Base-by-base conservation (phyloP, 768 basidiomycete genomes). In the Trametes cubensis region DNA sequence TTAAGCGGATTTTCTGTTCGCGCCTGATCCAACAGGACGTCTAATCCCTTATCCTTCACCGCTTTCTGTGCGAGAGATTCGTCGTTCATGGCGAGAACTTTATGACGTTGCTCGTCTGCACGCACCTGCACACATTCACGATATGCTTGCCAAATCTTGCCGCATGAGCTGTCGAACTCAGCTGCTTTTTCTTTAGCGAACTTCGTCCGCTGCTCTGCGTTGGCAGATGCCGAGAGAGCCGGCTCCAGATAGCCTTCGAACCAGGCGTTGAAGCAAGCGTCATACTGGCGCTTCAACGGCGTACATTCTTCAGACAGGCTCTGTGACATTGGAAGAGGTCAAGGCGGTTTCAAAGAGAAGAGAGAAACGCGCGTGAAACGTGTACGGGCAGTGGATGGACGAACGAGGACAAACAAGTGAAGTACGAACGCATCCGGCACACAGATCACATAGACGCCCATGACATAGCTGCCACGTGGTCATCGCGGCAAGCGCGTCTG, bases 221-320 rank as follows among this genome's bases (percentile, higher is more conserved):
- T 72, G 50, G 72, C 69, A 18, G 88, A 79, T 10, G 85, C 70
- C 26, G 76, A 69, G 18, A 89, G 79, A 11, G 85, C 87, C 10
- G 94, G 94, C 70, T 94, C 90, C 23, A 98, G 85, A 73, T 98
- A 99, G 13, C 92, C 94, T 74, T 97, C 95, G 68, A 99, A 95
- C 96, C 95, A 98, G 8, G 90, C 85, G 70, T 97, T 97, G 79
- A 98, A 98, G 79, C 95, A 98, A 0, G 90, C 80, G 74, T 98
- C 95, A 72, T 97, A 98, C 58, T 85, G 77, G 55, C 86, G 85
- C 74, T 98, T 98, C 60, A 96, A 81, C 0, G 91, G 88, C 6
- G 95, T 97, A 76, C 96, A 98, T 78, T 87, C 83, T 10, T 85
- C 78, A 1, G 90, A 85, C 23, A 98, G 83, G 60, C 93, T 95